Evolutionary conservation across 2,329 filamentous ascomycete species (phyloP), one percentile per base, ranked within the genome.

Genomic region (Cytospora schulzeri): DNA sequence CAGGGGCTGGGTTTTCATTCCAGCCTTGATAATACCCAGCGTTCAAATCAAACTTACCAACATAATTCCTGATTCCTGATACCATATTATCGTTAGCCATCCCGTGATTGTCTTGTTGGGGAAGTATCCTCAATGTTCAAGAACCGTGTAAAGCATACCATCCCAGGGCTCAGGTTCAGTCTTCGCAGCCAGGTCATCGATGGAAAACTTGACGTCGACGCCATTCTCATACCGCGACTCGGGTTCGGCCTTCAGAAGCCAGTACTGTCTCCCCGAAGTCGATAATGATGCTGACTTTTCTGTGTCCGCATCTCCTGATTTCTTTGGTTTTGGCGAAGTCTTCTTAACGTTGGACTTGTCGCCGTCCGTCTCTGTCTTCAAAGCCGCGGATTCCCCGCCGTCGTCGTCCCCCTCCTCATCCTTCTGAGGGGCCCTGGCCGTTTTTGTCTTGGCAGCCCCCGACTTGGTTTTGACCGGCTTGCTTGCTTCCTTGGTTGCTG

Each of bases 141-240:
- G 65, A 60, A 57, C 35, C 17, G 17, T 6, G 22, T 9, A 64
- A 72, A 48, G 81, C 85, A 73, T 78, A 91, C 92, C 95, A 77
- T 96, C 91, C 95, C 95, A 99, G 0, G 91, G 89, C 73, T 98
- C 94, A 1, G 94, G 92, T 71, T 86, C 84, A 0, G 81, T 87
- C 71, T 87, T 90, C 0, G 86, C 84, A 17, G 85, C 84, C 41
- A 99, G 79, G 74, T 98, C 93, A 71, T 98, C 93, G 71, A 99
- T 97, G 0, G 93, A 96, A 78, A 98, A 99, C 69, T 88, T 90
- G 54, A 97, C 92, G 73, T 98, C 93, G 58, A 91, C 81, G 0
- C 93, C 94, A 62, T 93, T 94, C 74, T 96, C 92, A 19, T 93
- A 79, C 7, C 95, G 89, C 4, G 92, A 87, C 71, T 96, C 91